Evolutionary conservation across 1,284 basidiomycete species (phyloP), one percentile per base, ranked within the genome.

Genomic region (Phylloporus gajari): DNA sequence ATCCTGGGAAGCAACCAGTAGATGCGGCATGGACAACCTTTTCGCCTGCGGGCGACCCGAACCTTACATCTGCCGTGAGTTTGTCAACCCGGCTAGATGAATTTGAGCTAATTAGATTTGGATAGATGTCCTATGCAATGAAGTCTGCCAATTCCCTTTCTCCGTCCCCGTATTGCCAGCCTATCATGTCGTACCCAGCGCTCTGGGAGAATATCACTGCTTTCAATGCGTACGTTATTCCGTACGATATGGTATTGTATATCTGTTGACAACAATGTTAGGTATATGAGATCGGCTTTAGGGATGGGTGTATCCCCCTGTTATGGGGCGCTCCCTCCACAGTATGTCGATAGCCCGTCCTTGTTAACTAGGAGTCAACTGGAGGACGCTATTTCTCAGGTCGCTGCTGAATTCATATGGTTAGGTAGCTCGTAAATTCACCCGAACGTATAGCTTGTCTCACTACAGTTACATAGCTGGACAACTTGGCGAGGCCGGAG

Each of bases 391-490:
- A 23, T 46, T 11, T 46, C 62, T 13, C 62, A 32, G 9, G 13
- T 64, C 27, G 27, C 42, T 8, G 62, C 62, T 17, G 62, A 64
- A 21, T 48, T 64, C 42, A 65, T 65, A 51, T 65, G 64, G 64
- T 40, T 65, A 65, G 64, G 64, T 65, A 65, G 17, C 9, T 7
- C 5, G 44, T 5, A 19, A 23, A 46, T 46, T n/a, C n/a, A n/a
- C n/a, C n/a, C n/a, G n/a, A 35, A 35, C 8, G 35, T 35, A 8
- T n/a, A n/a, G 32, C 32, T 27, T 32, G 15, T 51, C 59, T 68
- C 35, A 68, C 35, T 17, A 27, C 21, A 25, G 23, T 23, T 12
- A 13, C 27, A 11, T 32, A 68, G 67, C 67, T 15, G 67, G 67
- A 13, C 11, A 51, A 62, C 3, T 68, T 6, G 59, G 59, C 11